Evolutionary conservation across 495 filamentous ascomycete species (phyloP), one percentile per base, ranked within the genome.

Genomic region (Baudoinia panamericana): DNA sequence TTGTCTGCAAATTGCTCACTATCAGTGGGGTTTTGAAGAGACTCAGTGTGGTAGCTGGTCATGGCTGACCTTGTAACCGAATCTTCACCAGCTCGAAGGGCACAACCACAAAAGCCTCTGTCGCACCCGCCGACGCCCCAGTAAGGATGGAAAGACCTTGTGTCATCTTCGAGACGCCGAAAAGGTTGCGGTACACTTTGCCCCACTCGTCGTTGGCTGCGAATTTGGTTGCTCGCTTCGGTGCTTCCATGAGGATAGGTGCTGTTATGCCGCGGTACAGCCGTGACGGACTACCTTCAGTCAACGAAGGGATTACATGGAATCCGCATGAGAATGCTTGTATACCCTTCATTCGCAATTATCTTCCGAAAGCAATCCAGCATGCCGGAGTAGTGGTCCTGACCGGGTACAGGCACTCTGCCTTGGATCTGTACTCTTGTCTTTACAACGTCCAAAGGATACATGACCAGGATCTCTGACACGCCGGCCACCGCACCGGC

Each of bases 161-260:
- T 44, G 72, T 95, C 76, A 93, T 90, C 64, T 93, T 80, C 31
- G 75, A 61, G 22, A 75, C 68, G 39, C 82, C 83, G 61, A 97
- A 96, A 27, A 76, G 55, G 39, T 75, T 75, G 41, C 81, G 81
- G 69, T 90, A 97, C 63, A 93, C 73, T 59, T 78, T 73, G 48
- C 90, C 90, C 90, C 90, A 97, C 60, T 85, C 79, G 59, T 97
- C 92, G 63, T 97, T 97, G 58, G 90, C 92, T 36, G 90, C 88
- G 65, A 97, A 96, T 62, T 97, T 97, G 64, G 82, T 94, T 7
- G 90, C 90, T 59, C 90, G 78, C 74, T 97, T 97, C 41, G 90
- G 90, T 13, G 90, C 90, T 65, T 97, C 90, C 90, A 97, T 96
- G 48, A 95, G 66, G 50, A 97, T 96, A 16, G 90, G 90, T 11